Base-by-base conservation (phyloP, 1,284 basidiomycete genomes). In the Ceratobasidium sp. region DNA sequence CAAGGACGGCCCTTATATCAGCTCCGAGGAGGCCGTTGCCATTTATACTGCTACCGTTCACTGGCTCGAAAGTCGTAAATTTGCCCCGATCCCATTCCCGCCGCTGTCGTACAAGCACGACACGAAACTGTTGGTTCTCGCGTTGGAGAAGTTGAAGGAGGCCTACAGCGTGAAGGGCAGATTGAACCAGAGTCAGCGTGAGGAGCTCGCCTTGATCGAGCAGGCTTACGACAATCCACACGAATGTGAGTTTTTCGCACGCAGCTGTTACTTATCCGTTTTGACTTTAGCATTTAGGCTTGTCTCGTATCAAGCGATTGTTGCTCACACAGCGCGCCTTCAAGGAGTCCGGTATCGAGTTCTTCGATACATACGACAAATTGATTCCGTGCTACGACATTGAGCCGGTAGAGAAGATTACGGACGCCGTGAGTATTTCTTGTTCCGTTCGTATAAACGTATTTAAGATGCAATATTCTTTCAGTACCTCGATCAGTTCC, bases 381-480 rank as follows among this genome's bases (percentile, higher is more conserved):
- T 91, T 98, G 81, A 98, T 98, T 82, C 96, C 96, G 28, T 97
- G 96, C 84, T 98, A 99, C 84, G 97, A 98, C 83, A 98, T 99
- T 80, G 96, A 98, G 84, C 96, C 97, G 0, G 95, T 99, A 28
- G 97, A 99, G 88, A 98, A 99, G 90, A 97, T 98, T 80, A 98
- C 96, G 28, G 97, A 98, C 84, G 96, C 96, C 33, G 91, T 93
- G 80, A 83, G 91, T 87, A 4, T 20, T 12, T 2, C 4, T 28
- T 6, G 26, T 17, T 61, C 70, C 38, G 66, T 42, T 38, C 44
- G 17, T 54, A 26, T 44, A 7, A 54, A 46, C 4, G n/a, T 73
- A 23, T 52, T 2, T 17, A 50, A 44, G 66, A 80, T 85, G 23
- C 86, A 57, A 48, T 28, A 20, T 77, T 80, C 48, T 66, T 75